These are phyloP conservation scores for Brassica napus DNA, from an alignment of 345 rosid genomes.

Conservation along the genomic window Da-Ae NC_063439.1:7076501-7077000, in stretches of 20 bases:
- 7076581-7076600: no score
- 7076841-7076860: background rate
- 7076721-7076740: no score
- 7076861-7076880: background rate
- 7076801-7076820: no score
- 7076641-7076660: background rate
- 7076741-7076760: background rate
- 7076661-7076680: background rate
- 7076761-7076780: background rate
- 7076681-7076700: background rate
- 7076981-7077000: background rate
- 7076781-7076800: no score
- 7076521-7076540: no score
- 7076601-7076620: background rate
- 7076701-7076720: background rate
- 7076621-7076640: background rate
- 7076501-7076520: background rate
- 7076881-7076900: background rate
- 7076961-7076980: background rate
- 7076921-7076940: background rate
- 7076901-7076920: background rate
- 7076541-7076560: background rate
- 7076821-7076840: no score
- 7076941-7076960: background rate
- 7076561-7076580: no score